These are phyloP conservation scores for Suillus clintonianus DNA, from an alignment of 768 basidiomycete genomes.

Conservation along the genomic window DNA sequence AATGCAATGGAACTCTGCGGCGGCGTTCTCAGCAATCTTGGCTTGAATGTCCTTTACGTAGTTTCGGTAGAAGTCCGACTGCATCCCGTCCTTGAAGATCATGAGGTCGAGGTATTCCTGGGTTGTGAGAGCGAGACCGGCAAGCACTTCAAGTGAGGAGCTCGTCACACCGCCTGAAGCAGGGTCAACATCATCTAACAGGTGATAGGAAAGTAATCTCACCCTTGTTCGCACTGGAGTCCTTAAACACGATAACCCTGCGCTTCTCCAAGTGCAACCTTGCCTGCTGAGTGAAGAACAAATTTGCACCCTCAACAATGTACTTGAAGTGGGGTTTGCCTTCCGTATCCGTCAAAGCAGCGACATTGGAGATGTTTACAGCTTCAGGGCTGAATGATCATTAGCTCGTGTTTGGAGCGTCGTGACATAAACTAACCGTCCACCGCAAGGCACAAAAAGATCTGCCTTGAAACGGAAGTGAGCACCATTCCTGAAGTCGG, in stretches of 20 bases:
- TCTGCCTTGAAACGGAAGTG: slow-evolving; percentile 98
- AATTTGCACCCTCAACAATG: slow-evolving; percentile 93
- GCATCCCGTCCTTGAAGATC: slow-evolving; percentile 91
- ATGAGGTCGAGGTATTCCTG: slow-evolving; percentile 88
- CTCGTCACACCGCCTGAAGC: slow-evolving; percentile 87
- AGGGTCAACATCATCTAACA: neutral
- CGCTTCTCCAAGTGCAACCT: slow-evolving; percentile 92
- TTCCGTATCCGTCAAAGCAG: slow-evolving; percentile 83
- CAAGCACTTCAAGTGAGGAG: slow-evolving; percentile 94
- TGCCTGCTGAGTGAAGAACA: slow-evolving; percentile 96
- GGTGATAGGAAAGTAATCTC: slow-evolving; percentile 1
- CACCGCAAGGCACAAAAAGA: slow-evolving; percentile 96
- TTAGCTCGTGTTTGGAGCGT: neutral
- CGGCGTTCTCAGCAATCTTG: slow-evolving; percentile 90
- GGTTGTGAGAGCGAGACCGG: slow-evolving; percentile 90
- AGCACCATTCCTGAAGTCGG: slow-evolving; percentile 95
- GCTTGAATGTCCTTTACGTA: slow-evolving; percentile 94
- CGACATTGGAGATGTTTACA: slow-evolving; percentile 95
- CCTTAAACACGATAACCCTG: slow-evolving; percentile 91
- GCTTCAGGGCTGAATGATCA: slow-evolving; percentile 70
- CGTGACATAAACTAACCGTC: slow-evolving; percentile 50
- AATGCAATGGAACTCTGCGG: slow-evolving; percentile 87
- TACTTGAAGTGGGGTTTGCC: slow-evolving; percentile 98
- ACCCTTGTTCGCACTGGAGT: slow-evolving; percentile 95
- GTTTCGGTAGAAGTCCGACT: slow-evolving; percentile 82